Base-by-base conservation (phyloP, 345 rosid genomes). In the Physaria fendleri region DNA sequence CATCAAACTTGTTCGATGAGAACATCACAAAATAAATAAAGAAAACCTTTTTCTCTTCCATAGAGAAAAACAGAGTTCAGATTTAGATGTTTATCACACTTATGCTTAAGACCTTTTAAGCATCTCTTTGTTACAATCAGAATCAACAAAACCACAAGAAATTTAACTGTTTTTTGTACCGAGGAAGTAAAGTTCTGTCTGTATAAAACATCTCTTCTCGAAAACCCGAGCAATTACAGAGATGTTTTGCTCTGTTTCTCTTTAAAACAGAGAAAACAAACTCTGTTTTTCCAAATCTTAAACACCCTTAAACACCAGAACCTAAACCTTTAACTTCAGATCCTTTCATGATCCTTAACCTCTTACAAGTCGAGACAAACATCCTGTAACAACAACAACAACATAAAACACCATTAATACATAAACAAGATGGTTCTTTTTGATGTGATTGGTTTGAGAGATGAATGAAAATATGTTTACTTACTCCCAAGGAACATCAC, bases 291-390 rank as follows among this genome's bases (percentile, higher is more conserved):
- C n/a, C n/a, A 46, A 52, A 56, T 56, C 65, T 33, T 64, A n/a
- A n/a, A n/a, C n/a, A n/a, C n/a, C n/a, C n/a, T n/a, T 68, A 84
- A 27, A 79, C 80, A 53, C 76, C 90, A 71, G 76, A 83, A 0
- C 85, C 87, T 65, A 90, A 56, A 6, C 95, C 96, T 52, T 73
- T 86, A 45, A 83, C 90, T 75, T 92, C 96, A 55, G 93, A 80
- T 63, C 90, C 90, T 81, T 83, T 92, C 94, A 92, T 84, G 78
- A 91, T 82, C 73, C 95, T 79, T 61, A 91, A 27, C 41, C 84
- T 91, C 77, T 84, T 88, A 80, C 99, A 93, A 35, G 99, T 81
- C 5, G 82, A 67, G 22, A 81, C 81, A 76, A 93, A 93, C 99
- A 86, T 93, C 47, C 94, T 85, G 88, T 42, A 78, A 64, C 5